Conservation (phyloP, 805 yeast genomes). For the Candida glaebosa region DNA sequence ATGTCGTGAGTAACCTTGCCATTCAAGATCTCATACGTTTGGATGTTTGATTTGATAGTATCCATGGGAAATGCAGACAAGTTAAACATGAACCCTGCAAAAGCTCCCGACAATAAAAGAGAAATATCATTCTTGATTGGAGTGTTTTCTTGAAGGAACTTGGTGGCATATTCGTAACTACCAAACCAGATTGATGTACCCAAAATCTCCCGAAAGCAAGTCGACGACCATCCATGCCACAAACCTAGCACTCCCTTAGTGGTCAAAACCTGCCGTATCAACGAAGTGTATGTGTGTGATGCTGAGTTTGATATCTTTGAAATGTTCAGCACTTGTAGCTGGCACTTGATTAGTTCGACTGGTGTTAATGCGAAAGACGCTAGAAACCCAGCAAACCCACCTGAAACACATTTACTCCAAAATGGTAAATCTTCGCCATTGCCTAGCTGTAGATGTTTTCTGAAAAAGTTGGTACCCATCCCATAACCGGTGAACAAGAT, state of each 20-base stretch:
- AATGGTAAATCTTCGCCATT: slow-evolving; percentile 35
- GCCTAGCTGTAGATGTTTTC: slow-evolving; percentile 15
- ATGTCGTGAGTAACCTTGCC: slow-evolving; percentile 1
- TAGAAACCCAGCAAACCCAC: slow-evolving; percentile 77
- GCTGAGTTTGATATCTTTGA: slow-evolving; percentile 25
- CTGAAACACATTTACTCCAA: slow-evolving; percentile 54
- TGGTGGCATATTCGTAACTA: slow-evolving; percentile 61
- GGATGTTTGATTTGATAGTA: slow-evolving; percentile 84
- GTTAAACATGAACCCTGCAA: slow-evolving; percentile 82
- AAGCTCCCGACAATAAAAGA: slow-evolving; percentile 72
- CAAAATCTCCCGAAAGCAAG: slow-evolving; percentile 76
- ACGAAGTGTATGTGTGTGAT: slow-evolving; percentile 22
- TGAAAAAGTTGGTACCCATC: slow-evolving; percentile 32
- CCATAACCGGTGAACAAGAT: slow-evolving; percentile 69
- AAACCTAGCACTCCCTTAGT: slow-evolving; percentile 65
- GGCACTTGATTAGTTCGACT: slow-evolving; percentile 86
- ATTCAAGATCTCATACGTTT: slow-evolving; percentile 46
- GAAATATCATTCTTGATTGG: slow-evolving; percentile 44
- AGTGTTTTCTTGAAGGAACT: slow-evolving; percentile 11
- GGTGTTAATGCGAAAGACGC: slow-evolving; percentile 88
- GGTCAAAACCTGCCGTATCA: slow-evolving; percentile 35
- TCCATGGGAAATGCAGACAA: slow-evolving; percentile 83
- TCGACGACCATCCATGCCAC: slow-evolving; percentile 86
- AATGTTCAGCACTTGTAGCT: slow-evolving; percentile 63
- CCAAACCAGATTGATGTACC: slow-evolving; percentile 97